phyloP scores from a whole-genome alignment of 352 stramenopile genomes.

The Vaucheria bursata region DNA sequence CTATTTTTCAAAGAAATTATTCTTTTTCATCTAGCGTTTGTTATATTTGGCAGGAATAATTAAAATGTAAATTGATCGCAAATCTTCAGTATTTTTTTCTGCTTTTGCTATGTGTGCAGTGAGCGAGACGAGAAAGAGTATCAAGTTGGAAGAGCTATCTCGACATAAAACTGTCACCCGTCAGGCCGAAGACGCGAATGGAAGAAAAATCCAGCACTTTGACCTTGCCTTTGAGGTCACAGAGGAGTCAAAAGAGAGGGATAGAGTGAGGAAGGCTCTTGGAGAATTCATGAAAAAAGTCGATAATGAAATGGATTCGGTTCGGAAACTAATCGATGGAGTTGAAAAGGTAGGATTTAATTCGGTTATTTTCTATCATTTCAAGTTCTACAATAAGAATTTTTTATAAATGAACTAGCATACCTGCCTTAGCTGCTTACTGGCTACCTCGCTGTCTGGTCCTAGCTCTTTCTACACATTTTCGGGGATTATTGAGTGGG shows the following conservation, averaged over 20 bases:
- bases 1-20: no score
- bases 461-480: background rate
- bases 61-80: no score
- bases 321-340: conserved; percentile 21
- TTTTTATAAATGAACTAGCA: no score
- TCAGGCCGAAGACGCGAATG: background rate
- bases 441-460: background rate
- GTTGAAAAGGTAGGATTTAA: background rate
- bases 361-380: background rate
- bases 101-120: no score
- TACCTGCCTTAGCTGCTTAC: background rate
- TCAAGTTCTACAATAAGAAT: no score
- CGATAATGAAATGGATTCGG: conserved; percentile 19
- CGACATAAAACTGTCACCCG: background rate
- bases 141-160: background rate
- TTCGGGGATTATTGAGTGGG: background rate
- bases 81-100: no score
- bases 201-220: conserved; percentile 18
- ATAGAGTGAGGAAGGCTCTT: conserved; percentile 11
- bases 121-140: background rate
- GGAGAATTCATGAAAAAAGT: conserved; percentile 28
- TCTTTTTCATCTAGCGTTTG: no score
- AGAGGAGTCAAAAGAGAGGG: background rate
- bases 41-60: no score
- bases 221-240: conserved; percentile 9